Conservation (phyloP, 306 rosid species). For the Luffa acutangula region DNA sequence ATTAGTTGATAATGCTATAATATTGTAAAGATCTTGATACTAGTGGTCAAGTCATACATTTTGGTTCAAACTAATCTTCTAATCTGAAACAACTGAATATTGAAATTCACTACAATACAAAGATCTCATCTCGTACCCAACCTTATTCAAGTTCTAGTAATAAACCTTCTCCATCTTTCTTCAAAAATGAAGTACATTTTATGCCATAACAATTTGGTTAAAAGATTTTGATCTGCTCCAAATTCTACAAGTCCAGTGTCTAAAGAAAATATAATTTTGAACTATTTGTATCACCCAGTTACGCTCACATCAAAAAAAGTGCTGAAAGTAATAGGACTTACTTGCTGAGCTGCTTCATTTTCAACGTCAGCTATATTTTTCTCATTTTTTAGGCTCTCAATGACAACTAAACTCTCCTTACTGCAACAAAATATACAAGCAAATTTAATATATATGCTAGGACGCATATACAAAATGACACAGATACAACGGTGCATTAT, state of each 20-base stretch:
- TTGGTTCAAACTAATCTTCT: too few species aligned
- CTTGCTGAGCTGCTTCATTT: constrained; percentile 31
- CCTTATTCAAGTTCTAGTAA: constrained; percentile 6
- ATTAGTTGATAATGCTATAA: too few species aligned
- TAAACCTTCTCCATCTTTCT: constrained; percentile 20
- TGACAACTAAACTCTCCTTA: constrained; percentile 20
- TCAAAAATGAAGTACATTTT: neutral
- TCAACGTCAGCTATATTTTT: constrained; percentile 11
- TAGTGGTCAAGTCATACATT: too few species aligned
- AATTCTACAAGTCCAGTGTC: constrained; percentile 17
- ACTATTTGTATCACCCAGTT: neutral
- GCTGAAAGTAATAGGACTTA: constrained; percentile 15
- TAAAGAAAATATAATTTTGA: neutral
- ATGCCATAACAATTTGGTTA: neutral
- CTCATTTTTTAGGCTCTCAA: constrained; percentile 20
- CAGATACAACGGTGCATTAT: neutral
- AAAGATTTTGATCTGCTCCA: neutral
- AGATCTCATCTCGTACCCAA: too few species aligned
- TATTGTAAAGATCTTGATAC: too few species aligned
- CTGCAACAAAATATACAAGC: constrained; percentile 19
- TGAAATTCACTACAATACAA: too few species aligned
- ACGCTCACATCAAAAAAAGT: neutral
- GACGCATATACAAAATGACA: neutral
- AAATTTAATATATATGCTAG: neutral
- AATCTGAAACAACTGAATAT: too few species aligned